Evolutionary conservation across 805 yeast species (phyloP), one percentile per base, ranked within the genome.

Genomic region (Schwanniomyces yamadae): DNA sequence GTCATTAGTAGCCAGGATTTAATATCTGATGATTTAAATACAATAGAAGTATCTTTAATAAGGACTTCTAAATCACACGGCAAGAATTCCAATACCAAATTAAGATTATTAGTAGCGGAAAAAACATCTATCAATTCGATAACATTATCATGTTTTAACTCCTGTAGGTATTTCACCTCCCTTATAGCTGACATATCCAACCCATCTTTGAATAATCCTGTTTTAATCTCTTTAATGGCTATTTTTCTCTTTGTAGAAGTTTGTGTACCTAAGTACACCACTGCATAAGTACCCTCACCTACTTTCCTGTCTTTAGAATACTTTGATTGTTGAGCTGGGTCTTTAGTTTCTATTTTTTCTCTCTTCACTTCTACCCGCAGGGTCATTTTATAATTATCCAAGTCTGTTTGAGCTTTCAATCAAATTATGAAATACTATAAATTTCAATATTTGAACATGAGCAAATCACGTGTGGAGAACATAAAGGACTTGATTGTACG

Each of bases 241-340:
- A 93, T 82, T 34, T 72, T 69, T 36, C 90, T 61, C 5, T 58
- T 63, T 32, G 61, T 59, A 19, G 78, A 73, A 9, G 68, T 47
- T 54, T 84, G 84, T 26, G 72, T 78, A 2, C 98, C 98, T 11
- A 90, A 70, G 52, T 82, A 88, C 5, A 93, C 99, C 37, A 90
- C 95, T 31, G 99, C 99, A 66, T 91, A 93, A 0, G 99, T 93
- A 62, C 99, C 99, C 64, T 93, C 99, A 55, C 99, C 99, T 19
- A 93, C 97, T 55, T 89, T 90, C 46, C 77, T 80, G 38, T 89
- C 96, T 38, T 69, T 69, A 20, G 72, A 56, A 48, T 69, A 69
- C 31, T 54, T 54, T 20, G 41, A 46, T 21, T 42, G 45, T 16
- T 23, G 29, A 21, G n/a, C n/a, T n/a, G n/a, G n/a, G n/a, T n/a